Evolutionary conservation across 2,329 filamentous ascomycete species (phyloP), one percentile per base, ranked within the genome.

Genomic region (Pseudocercospora eumusae): DNA sequence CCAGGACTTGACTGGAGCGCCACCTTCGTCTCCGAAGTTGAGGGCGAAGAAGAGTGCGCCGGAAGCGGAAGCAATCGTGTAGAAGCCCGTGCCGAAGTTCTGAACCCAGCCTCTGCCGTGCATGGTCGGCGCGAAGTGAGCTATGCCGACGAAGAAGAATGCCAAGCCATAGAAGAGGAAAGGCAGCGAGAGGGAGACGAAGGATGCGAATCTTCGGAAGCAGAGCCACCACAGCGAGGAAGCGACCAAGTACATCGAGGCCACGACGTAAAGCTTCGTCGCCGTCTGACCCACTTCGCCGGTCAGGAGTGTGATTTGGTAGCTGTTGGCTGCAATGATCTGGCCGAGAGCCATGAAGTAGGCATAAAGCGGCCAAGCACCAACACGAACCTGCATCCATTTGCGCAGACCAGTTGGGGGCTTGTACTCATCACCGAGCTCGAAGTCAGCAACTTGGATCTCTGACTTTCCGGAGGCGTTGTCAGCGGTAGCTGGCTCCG

Each of bases 11-110:
- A 86, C 82, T 4, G 84, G 83, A 2, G 82, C 80, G 54, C 85
- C 85, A 36, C 70, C 70, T 33, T 69, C 68, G 55, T 68, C 68
- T 60, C 86, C 86, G 67, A 70, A 88, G 72, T 89, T 88, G 36
- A 88, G 79, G 0, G 86, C 82, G 67, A 88, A 88, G 76, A 85
- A 87, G 58, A 89, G 78, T 0, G 83, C 84, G 5, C 86, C 86
- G 54, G 82, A 84, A 11, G 84, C 81, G 3, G 86, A 86, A 4
- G 85, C 86, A 5, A 82, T 77, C 0, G 85, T 82, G 68, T 88
- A 88, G 23, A 86, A 68, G 2, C 79, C 86, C 4, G 84, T 85
- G 10, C 83, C 86, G 3, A 85, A 76, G 63, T 86, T 85, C 65
- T 86, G 83, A 18, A 86, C 76, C 79, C 81, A 85, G 11, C 78